Evolutionary conservation across 2,329 filamentous ascomycete genomes (phyloP), one percentile per base, ranked within the genome.

Genomic region (Fusarium sterilihyphosum): DNA sequence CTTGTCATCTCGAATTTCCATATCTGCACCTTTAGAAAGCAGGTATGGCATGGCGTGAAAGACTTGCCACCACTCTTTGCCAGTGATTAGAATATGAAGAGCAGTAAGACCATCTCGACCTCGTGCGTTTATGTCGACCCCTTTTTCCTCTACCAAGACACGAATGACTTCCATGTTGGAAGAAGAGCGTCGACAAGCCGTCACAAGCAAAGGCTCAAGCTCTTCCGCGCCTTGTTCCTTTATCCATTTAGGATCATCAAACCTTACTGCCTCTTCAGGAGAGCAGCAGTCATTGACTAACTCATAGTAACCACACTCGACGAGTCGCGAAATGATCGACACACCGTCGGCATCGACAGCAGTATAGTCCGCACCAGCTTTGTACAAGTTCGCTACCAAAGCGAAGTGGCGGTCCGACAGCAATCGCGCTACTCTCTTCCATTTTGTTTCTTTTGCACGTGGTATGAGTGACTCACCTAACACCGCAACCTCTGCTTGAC

Each of bases 11-110:
- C 54, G 57, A 41, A 41, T 50, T 41, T 77, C 61, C 29, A 74
- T 37, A 22, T 70, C 37, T 8, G 70, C 74, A 5, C 75, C 74
- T 26, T 65, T 64, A 22, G 70, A 77, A 18, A 75, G 35, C 31
- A 77, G n/a, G 20, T 77, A 76, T 31, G 63, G 70, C 16, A 77
- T 63, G n/a, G 54, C 74, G 22, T 61, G 63, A 35, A 73, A 59
- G 12, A 54, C 56, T 38, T 77, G 67, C 74, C 74, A 77, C 73
- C 70, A 75, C 16, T 49, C 33, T 11, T 14, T 29, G 5, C 65
- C 56, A 13, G 5, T 10, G 29, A 73, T 59, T 13, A 77, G 56
- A 6, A 44, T 5, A 52, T 77, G 70, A 16, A 77, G 65, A 8
- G 70, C 58, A 33, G 41, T 47, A 20, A 17, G 17, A 29, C 56